A percentile compares a stretch with the other conserved stretches of the same genome.
Evolutionary conservation across 208 protist species (phyloP).

Genomic region (Leishmania tarentolae): DNA sequence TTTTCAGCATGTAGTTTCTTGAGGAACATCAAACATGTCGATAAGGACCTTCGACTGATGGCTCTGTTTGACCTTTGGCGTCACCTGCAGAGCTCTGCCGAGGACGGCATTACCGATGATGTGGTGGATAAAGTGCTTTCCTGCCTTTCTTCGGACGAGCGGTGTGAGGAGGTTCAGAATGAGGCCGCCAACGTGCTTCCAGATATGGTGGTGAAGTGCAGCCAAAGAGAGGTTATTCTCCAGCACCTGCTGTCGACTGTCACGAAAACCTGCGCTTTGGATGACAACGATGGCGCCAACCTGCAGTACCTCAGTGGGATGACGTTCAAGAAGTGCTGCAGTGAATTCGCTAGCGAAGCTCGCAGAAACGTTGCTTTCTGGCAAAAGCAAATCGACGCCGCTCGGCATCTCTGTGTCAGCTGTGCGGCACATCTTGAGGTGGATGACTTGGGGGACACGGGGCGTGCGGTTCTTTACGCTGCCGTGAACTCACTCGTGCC

Average conservation of each 20-base stretch:
- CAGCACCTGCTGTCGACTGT: conserved; percentile 30
- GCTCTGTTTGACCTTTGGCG: conserved; percentile 68
- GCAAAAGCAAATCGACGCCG: conserved; percentile 38
- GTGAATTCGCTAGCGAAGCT: conserved; percentile 42
- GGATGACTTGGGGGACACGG: conserved; percentile 5
- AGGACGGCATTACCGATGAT: conserved; percentile 9
- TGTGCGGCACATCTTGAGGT: conserved; percentile 15
- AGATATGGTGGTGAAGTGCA: conserved; percentile 36
- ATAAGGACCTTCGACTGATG: conserved; percentile 72
- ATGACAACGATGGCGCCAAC: conserved; percentile 29
- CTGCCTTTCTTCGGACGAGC: conserved; percentile 49
- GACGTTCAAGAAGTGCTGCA: conserved; percentile 46
- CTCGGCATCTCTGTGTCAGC: conserved; percentile 17
- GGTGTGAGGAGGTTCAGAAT: conserved; percentile 39
- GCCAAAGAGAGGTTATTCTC: conserved; percentile 41
- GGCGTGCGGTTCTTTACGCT: conserved; percentile 34
- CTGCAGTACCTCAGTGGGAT: conserved; percentile 46
- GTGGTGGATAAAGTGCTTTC: conserved; percentile 39
- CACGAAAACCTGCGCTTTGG: conserved; percentile 12
- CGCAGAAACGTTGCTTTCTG: conserved; percentile 41
- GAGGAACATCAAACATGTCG: conserved; percentile 56
- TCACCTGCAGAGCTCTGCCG: conserved; percentile 22
- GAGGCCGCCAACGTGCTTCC: conserved; percentile 33
- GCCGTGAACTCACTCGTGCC: conserved; percentile 32
- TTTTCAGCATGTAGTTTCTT: conserved; percentile 45